phyloP scores from a whole-genome alignment of 2,329 filamentous ascomycete species.

The Colletotrichum phormii region DNA sequence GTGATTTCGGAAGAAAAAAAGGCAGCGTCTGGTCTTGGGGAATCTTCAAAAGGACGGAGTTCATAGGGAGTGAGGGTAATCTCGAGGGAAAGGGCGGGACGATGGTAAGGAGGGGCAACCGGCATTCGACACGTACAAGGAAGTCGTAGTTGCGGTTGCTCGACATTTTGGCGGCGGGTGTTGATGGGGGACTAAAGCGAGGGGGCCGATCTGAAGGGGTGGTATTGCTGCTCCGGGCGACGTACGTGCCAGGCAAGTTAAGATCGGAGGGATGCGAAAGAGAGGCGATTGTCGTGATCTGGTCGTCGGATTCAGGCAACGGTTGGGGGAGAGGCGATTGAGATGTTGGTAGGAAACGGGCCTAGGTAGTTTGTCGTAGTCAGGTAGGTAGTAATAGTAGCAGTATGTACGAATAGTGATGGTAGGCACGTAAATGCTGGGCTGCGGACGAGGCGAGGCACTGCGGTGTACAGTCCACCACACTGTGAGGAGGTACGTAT shows the following conservation, averaged over 20 bases:
- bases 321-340: constrained; percentile 12
- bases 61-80: neutral
- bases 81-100: constrained; percentile 12
- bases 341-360: constrained; percentile 24
- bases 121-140: constrained; percentile 73
- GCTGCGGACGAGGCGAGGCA: constrained; percentile 25
- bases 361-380: constrained; percentile 16
- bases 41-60: neutral
- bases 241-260: neutral
- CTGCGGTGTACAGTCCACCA: constrained; percentile 29
- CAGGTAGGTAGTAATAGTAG: constrained; percentile 14
- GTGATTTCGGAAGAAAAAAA: neutral
- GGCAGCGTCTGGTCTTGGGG: neutral
- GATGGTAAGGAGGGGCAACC: constrained; percentile 37
- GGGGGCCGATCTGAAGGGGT: constrained; percentile 20
- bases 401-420: constrained; percentile 1
- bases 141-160: constrained; percentile 99
- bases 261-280: neutral
- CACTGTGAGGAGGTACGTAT: constrained; percentile 25
- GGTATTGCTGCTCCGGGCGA: constrained; percentile 8
- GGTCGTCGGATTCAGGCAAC: constrained; percentile 30
- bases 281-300: constrained; percentile 22
- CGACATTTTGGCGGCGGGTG: constrained; percentile 74
- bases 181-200: constrained; percentile 34
- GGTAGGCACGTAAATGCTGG: constrained; percentile 27